These are phyloP conservation scores for Pichia sp. DNA, from an alignment of 1,139 yeast species.

Conservation along the genomic window DNA sequence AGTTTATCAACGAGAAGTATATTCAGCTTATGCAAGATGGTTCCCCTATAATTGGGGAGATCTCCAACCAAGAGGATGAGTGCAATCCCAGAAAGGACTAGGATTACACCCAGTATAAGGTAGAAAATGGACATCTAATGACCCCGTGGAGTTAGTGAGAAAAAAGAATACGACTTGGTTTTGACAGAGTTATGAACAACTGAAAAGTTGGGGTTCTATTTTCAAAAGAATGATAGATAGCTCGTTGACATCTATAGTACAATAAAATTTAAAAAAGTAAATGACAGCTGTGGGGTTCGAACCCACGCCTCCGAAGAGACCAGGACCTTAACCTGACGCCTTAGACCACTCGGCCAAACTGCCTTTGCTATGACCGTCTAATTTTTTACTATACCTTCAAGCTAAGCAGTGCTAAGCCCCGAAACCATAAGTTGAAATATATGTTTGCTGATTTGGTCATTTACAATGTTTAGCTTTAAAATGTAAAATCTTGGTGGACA, in stretches of 20 bases:
- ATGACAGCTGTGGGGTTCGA: conserved; percentile 61
- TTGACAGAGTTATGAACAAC: no score
- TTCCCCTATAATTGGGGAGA: conserved; percentile 19
- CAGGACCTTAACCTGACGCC: conserved; percentile 68
- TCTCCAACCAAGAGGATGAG: conserved; percentile 21
- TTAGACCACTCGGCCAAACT: conserved; percentile 59
- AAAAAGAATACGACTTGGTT: no score
- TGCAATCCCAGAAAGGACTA: not conserved
- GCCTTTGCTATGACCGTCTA: conserved; percentile 28
- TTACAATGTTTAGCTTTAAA: no score
- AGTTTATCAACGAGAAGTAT: conserved; percentile 6
- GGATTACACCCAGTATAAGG: not conserved
- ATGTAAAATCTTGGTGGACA: no score
- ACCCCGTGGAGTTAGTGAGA: no score
- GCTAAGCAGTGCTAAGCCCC: no score
- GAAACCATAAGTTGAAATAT: no score
- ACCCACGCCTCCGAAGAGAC: conserved; percentile 66
- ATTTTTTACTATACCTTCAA: no score
- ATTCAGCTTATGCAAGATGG: conserved; percentile 12
- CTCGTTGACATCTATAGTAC: no score
- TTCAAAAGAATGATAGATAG: no score
- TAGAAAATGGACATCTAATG: conserved; percentile 7
- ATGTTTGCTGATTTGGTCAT: no score
- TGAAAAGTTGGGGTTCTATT: no score
- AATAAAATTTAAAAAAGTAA: conserved; percentile 18